A percentile compares a stretch with the other conserved stretches of the same genome.
phyloP scores from a whole-genome alignment of 2,329 filamentous ascomycete species.

The Fusarium aywerte region DNA sequence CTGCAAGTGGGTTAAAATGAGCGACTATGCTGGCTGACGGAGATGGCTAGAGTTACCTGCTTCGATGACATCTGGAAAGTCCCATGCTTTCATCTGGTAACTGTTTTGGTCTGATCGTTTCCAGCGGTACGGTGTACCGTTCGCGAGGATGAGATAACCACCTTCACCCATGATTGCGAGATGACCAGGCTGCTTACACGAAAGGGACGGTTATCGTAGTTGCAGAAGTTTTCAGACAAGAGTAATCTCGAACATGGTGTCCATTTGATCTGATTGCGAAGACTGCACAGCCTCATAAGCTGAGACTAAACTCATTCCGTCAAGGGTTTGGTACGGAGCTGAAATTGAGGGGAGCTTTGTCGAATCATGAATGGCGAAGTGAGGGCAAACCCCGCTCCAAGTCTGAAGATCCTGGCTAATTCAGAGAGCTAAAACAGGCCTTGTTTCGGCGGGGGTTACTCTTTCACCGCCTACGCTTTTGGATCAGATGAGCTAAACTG shows the following conservation, averaged over 20 bases:
- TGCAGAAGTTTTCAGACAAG: not conserved
- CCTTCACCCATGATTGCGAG: slow-evolving; percentile 19
- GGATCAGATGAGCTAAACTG: too few species aligned
- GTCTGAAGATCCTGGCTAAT: not conserved
- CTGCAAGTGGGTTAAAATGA: not conserved
- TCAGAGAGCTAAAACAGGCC: not conserved
- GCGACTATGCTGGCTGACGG: too few species aligned
- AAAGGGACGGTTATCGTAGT: not conserved
- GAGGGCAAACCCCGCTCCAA: not conserved
- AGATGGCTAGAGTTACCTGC: not conserved
- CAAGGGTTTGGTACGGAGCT: not conserved
- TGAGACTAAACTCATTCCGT: slow-evolving; percentile 1
- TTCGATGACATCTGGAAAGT: slow-evolving; percentile 9
- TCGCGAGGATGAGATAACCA: not conserved
- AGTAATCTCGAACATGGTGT: not conserved
- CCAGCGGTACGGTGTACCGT: slow-evolving; percentile 25
- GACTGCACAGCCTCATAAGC: not conserved
- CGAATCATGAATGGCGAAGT: not conserved
- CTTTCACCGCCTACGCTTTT: not conserved
- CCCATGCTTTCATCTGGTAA: slow-evolving; percentile 17
- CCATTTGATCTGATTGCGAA: not conserved
- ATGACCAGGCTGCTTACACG: not conserved
- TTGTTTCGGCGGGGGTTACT: not conserved
- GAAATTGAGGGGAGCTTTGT: not conserved
- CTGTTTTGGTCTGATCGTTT: slow-evolving; percentile 2